Percentiles rank a stretch among this genome's conserved stretches.
phyloP scores from a whole-genome alignment of 805 yeast genomes.

The Yarrowia porcina region DNA sequence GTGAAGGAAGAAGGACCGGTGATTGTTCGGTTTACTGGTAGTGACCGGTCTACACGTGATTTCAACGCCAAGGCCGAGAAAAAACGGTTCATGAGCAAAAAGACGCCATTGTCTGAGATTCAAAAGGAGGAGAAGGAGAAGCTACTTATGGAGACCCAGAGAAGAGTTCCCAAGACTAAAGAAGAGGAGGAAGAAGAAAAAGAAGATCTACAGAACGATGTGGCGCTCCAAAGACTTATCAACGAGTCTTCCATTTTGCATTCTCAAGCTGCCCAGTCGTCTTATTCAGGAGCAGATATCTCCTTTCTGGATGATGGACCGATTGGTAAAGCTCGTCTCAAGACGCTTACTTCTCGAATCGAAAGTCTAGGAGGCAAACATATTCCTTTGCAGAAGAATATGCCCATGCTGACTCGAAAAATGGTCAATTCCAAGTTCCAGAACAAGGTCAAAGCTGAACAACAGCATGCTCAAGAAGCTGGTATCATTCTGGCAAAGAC shows the following conservation, averaged over 20 bases:
- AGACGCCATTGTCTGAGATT: slow-evolving; percentile 4
- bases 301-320: slow-evolving; percentile 38
- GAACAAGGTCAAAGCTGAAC: slow-evolving; percentile 51
- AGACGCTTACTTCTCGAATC: slow-evolving; percentile 40
- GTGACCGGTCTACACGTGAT: slow-evolving; percentile 30
- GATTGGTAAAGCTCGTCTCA: slow-evolving; percentile 41
- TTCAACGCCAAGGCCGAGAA: slow-evolving; percentile 32
- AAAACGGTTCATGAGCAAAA: slow-evolving; percentile 35
- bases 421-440: slow-evolving; percentile 68
- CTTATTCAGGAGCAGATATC: slow-evolving; percentile 38
- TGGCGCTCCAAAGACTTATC: slow-evolving; percentile 63
- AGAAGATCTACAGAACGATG: slow-evolving; percentile 59
- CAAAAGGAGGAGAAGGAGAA: slow-evolving; percentile 1
- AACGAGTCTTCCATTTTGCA: slow-evolving; percentile 63
- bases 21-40: slow-evolving; percentile 38
- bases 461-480: slow-evolving; percentile 79
- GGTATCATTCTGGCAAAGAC: slow-evolving; percentile 77
- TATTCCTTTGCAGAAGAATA: slow-evolving; percentile 51
- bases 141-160: neutral
- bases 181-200: slow-evolving; percentile 38
- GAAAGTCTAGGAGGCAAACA: slow-evolving; percentile 36
- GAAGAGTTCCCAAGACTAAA: neutral
- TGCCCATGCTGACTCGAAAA: slow-evolving; percentile 86
- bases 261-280: slow-evolving; percentile 11
- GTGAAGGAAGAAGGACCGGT: slow-evolving; percentile 33